Evolutionary conservation across 495 filamentous ascomycete genomes (phyloP), one percentile per base, ranked within the genome.

Genomic region (Parmelia sp.): DNA sequence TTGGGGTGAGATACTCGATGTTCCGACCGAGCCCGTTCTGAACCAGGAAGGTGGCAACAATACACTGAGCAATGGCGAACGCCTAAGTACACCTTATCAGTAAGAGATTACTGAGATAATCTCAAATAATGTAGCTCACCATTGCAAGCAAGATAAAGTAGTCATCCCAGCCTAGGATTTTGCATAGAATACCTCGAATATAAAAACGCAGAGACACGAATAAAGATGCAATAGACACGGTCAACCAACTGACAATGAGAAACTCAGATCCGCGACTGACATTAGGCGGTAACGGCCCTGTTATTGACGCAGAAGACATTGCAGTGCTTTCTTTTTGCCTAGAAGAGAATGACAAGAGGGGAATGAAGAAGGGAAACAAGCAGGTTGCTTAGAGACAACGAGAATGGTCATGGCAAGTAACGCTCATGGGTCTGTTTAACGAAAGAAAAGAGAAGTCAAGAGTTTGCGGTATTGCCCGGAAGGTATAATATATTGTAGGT

Each of bases 101-200:
- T 40, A 19, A 10, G 29, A 19, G 15, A 1, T 21, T 55, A 3
- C 9, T 12, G 10, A 8, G 17, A 27, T 10, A 33, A 33, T 0
- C 21, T 29, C 19, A 21, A 8, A 55, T 2, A 55, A 33, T 14
- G 21, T 25, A 27, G 12, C 57, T 39, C 12, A 40, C 57, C 0
- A 40, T 8, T 19, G 57, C 35, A 25, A 59, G n/a, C 15, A 59
- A 37, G 31, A 59, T 59, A 39, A 33, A 15, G 14, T 27, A 59
- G 35, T 59, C 57, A 40, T 59, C 57, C 57, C 57, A 59, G 25
- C 35, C 57, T 25, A 59, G 11, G 17, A 7, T 59, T 1, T 27
- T 37, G 57, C 35, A 35, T 14, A 29, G 19, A 9, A 59, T 25
- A 2, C 57, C 39, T 31, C 57, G 57, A 25, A 31, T 19, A 17